Evolutionary conservation across 2,329 filamentous ascomycete genomes (phyloP).

Genomic region (Fusarium ramigenum): DNA sequence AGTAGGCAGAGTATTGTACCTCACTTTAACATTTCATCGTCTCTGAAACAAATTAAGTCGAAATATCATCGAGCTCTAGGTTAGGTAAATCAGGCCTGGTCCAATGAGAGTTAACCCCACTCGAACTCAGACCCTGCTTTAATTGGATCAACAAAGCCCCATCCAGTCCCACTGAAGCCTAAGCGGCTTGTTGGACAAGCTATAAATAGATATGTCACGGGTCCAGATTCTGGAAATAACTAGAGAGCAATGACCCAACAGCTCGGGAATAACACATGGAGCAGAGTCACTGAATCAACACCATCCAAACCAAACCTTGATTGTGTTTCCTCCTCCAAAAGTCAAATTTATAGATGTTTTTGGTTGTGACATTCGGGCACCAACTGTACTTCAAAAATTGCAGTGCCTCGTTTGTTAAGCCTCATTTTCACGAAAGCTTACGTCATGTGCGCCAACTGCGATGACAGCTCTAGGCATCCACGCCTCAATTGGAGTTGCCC

Average conservation of each 20-base stretch:
- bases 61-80: background rate
- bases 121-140: background rate
- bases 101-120: background rate
- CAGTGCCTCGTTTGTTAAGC: background rate
- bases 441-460: background rate
- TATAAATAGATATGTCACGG: background rate
- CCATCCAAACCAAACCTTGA: background rate
- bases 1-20: accelerated
- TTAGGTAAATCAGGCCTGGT: background rate
- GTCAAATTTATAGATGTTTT: background rate
- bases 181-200: accelerated
- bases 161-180: background rate
- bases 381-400: accelerated
- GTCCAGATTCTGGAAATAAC: background rate
- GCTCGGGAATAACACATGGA: background rate
- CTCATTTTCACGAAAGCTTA: background rate
- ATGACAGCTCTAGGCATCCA: background rate
- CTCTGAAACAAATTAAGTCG: background rate
- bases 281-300: background rate
- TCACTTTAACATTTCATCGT: background rate
- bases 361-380: accelerated
- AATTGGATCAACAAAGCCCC: accelerated
- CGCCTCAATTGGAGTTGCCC: background rate
- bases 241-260: background rate
- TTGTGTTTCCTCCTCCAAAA: background rate